phyloP scores from a whole-genome alignment of 106 monocot genomes.

The Phalaenopsis aphrodite region DNA sequence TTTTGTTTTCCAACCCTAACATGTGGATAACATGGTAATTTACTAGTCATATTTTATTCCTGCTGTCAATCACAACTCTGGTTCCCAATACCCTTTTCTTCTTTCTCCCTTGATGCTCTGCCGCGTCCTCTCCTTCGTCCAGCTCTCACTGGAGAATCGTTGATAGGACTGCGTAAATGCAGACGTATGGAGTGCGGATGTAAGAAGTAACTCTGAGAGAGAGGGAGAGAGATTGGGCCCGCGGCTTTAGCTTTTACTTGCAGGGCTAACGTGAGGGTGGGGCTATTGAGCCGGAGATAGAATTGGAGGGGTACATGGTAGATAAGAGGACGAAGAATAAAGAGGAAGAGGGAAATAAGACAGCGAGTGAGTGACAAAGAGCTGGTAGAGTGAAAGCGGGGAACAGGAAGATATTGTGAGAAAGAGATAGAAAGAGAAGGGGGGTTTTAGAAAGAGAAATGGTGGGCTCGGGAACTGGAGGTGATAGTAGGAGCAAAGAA shows the following conservation, averaged over 20 bases:
- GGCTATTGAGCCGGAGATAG: not conserved
- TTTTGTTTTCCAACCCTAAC: no score
- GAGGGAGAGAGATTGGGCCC: not conserved
- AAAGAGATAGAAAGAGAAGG: slow-evolving; percentile 15
- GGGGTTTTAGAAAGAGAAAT: slow-evolving; percentile 8
- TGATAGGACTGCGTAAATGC: not conserved
- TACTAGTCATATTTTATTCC: not conserved
- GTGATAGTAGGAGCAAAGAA: slow-evolving; percentile 47
- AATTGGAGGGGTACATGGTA: not conserved
- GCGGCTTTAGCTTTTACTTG: not conserved
- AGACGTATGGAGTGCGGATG: not conserved
- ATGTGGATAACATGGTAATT: not conserved
- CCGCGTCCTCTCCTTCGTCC: not conserved
- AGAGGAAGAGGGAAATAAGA: slow-evolving; percentile 11
- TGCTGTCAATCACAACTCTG: not conserved
- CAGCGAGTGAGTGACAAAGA: no score
- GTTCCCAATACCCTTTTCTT: not conserved
- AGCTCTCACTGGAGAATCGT: not conserved
- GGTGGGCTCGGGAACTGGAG: slow-evolving; percentile 43
- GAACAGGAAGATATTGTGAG: not conserved
- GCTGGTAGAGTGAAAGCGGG: not conserved
- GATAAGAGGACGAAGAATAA: not conserved
- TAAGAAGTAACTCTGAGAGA: not conserved
- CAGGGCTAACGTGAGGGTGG: not conserved
- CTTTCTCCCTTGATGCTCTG: not conserved